Evolutionary conservation across 768 basidiomycete genomes (phyloP), one percentile per base, ranked within the genome.

Genomic region (Tylopilus subfusipes): DNA sequence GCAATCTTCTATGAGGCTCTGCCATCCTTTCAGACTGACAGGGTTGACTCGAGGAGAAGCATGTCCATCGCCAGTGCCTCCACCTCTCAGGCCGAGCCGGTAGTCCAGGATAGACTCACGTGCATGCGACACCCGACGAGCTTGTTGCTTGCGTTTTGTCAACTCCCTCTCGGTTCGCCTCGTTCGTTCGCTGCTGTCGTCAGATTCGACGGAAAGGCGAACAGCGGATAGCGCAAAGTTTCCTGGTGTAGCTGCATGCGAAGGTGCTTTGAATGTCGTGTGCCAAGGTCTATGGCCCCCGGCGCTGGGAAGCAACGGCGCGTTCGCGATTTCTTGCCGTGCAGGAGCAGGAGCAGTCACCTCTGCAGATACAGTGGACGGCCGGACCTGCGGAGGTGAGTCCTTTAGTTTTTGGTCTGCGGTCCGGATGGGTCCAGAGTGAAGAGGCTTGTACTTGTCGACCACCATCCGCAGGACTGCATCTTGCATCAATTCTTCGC

Each of bases 381-480:
- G 65, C 42, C 27, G 24, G 29, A 82, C 63, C 33, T 63, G 72
- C 5, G 80, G 80, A 1, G 77, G 78, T 1, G 73, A 67, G 42
- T 75, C 70, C 66, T 78, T 84, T 48, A 89, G 60, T 66, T 84
- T 88, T 65, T 88, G 75, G 48, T 90, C 87, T 7, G 87, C 86
- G 1, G 79, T 76, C 56, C 75, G 69, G 40, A 88, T 78, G 12
- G 72, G 66, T 10, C 82, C 84, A 10, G 75, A 78, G n/a, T 88
- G 78, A 31, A 92, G 70, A 2, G 91, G 90, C 69, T 88, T 92
- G 74, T 93, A 85, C 66, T 90, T 88, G 74, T 93, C 91, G 31
- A 92, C 78, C 6, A 93, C 78, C 89, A 95, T 93, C 21, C 90
- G 80, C 18, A 91, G 74, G 1, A 93, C 84, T 0, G 84, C 79